phyloP scores from a whole-genome alignment of 768 basidiomycete species.

The Pisolithus marmoratus region DNA sequence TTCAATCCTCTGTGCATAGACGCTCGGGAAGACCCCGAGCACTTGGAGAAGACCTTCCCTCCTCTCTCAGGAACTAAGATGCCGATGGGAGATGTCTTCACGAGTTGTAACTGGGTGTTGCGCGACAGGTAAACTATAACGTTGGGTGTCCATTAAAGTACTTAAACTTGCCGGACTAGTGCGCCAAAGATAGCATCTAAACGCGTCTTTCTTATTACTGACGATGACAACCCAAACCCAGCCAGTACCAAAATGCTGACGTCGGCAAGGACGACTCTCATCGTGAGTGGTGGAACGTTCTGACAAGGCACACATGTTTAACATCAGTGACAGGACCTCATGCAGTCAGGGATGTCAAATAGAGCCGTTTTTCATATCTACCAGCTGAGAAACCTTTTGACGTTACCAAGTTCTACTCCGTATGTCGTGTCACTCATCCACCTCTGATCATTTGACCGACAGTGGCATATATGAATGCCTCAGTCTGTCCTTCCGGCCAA shows the following conservation, averaged over 20 bases:
- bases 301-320: not conserved
- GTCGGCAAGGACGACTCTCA: slow-evolving; percentile 66
- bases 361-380: slow-evolving; percentile 87
- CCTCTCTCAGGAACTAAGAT: slow-evolving; percentile 54
- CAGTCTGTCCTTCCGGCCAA: slow-evolving; percentile 60
- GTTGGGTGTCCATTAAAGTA: slow-evolving; percentile 12
- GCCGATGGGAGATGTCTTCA: slow-evolving; percentile 86
- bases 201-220: slow-evolving; percentile 88
- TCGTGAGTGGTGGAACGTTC: slow-evolving; percentile 36
- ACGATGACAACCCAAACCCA: slow-evolving; percentile 47
- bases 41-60: slow-evolving; percentile 55
- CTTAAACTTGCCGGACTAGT: slow-evolving; percentile 31
- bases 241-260: slow-evolving; percentile 56
- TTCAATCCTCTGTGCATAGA: slow-evolving; percentile 35
- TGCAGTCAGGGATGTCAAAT: slow-evolving; percentile 72
- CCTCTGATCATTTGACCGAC: slow-evolving; percentile 5
- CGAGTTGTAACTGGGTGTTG: slow-evolving; percentile 83
- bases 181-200: slow-evolving; percentile 88
- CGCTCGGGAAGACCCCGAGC: slow-evolving; percentile 56
- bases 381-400: slow-evolving; percentile 61
- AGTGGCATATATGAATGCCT: not conserved
- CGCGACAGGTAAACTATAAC: slow-evolving; percentile 62
- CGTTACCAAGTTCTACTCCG: slow-evolving; percentile 71
- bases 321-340: slow-evolving; percentile 56
- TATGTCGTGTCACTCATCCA: slow-evolving; percentile 28